Base-by-base conservation (phyloP, 805 yeast species). In the Candida caryicola region DNA sequence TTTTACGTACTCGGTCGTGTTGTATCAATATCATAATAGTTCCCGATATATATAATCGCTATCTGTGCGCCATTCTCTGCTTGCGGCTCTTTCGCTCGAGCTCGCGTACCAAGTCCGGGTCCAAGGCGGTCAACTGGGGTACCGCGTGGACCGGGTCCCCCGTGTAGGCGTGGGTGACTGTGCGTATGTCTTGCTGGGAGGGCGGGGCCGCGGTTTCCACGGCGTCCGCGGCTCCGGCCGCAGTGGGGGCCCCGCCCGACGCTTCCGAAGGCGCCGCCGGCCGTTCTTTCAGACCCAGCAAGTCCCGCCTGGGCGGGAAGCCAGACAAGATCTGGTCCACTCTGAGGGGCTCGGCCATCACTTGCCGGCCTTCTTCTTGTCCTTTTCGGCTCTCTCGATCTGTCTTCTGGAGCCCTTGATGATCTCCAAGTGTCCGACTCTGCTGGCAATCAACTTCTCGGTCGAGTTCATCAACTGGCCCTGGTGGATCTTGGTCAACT, bases 341-440 rank as follows among this genome's bases (percentile, higher is more conserved):
- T 21, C 10, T 21, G 25, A 21, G 10, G 5, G 28, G 28, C 9
- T 16, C 23, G 10, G 37, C 26, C 37, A 34, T 34, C 10, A 21
- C 25, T 21, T 21, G 7, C 34, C 34, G 33, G 33, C 43, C 44
- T 55, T 46, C 13, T 51, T 47, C 46, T 57, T 60, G 29, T 55
- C 62, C 59, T 76, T 79, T 46, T 69, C 76, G 13, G 60, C 68
- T 57, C 76, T 85, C 57, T 87, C 96, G 13, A 86, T 42, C 51
- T 85, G 79, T 65, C 95, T 79, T 69, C 97, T 80, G 5, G 93
- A 81, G 12, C 99, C 99, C 61, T 86, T 89, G 47, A 91, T 68
- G 28, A 91, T 59, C 65, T 91, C 99, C 52, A 91, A 73, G 61
- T 91, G 98, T 17, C 99, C 99, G 5, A 91, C 97, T 59, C 91